Evolutionary conservation across 208 protist genomes (phyloP), one percentile per base, ranked within the genome.

Genomic region (Phytomonas sp.): DNA sequence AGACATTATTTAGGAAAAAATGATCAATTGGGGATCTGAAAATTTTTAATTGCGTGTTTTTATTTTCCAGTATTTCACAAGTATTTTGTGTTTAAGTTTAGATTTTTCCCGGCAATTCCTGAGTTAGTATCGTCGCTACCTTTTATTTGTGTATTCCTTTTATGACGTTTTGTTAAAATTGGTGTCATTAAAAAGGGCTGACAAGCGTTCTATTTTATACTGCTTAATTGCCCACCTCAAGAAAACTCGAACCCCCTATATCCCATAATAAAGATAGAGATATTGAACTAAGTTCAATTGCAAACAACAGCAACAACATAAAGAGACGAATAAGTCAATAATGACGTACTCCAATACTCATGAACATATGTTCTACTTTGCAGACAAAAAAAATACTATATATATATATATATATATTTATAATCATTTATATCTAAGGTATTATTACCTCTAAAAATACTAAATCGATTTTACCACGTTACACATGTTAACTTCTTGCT

Each of bases 81-180:
- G 26, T 33, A 61, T 29, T 59, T 29, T 32, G 65, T 32, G 5
- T 23, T 10, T 52, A 36, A 33, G 40, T 56, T 29, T 40, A 12
- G 40, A 37, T 69, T 67, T 30, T 49, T 69, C n/a, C 19, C 19
- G 19, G 45, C 4, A 56, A 26, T 40, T 5, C 5, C 66, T 42
- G 52, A 36, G 19, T 19, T 56, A 26, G 16, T 7, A 26, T 5
- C 16, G 6, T 26, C 31, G 23, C 33, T 62, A 10, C 10, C 37
- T 49, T 70, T 65, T 66, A 16, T 70, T 26, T 69, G 11, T 33
- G 26, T 45, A 40, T 1, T 34, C 36, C 16, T 26, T 26, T 56
- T 19, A 56, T 0, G 45, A 67, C 65, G 40, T 70, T 52, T 34
- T 56, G 56, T 61, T 70, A 36, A 8, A 61, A 23, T 37, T 49